Conservation (phyloP, 2,329 filamentous ascomycete species). For the Fusarium sp. region DNA sequence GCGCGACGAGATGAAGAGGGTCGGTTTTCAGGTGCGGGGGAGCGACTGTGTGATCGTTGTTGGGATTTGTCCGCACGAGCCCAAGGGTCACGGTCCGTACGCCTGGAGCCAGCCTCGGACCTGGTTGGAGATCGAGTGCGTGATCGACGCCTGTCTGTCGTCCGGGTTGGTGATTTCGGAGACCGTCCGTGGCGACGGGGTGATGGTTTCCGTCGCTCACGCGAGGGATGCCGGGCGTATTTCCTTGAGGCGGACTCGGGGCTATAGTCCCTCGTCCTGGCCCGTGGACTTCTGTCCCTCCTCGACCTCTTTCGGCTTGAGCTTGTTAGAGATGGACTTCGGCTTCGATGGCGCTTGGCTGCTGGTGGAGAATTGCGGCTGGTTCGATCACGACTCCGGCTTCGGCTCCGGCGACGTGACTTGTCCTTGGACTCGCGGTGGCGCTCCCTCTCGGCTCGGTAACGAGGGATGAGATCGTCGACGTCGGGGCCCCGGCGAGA, state of each 20-base stretch:
- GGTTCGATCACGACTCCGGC: slow-evolving; percentile 42
- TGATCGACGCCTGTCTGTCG: slow-evolving; percentile 37
- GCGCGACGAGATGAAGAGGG: slow-evolving; percentile 32
- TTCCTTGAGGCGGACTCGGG: slow-evolving; percentile 48
- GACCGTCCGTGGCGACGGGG: slow-evolving; percentile 46
- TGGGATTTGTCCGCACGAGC: slow-evolving; percentile 30
- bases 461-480: slow-evolving; percentile 53
- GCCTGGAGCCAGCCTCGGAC: slow-evolving; percentile 40
- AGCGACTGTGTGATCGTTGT: slow-evolving; percentile 40
- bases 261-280: slow-evolving; percentile 53
- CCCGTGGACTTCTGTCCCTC: slow-evolving; percentile 49
- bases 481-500: slow-evolving; percentile 44
- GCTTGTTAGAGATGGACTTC: slow-evolving; percentile 52
- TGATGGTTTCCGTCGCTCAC: slow-evolving; percentile 46
- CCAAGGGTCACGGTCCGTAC: slow-evolving; percentile 39
- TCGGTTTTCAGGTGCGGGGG: slow-evolving; percentile 33
- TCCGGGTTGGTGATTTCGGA: slow-evolving; percentile 41
- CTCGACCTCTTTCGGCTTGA: slow-evolving; percentile 55
- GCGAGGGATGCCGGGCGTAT: slow-evolving; percentile 47
- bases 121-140: slow-evolving; percentile 41
- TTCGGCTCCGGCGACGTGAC: slow-evolving; percentile 48
- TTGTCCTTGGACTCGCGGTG: slow-evolving; percentile 46
- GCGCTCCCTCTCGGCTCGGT: slow-evolving; percentile 47
- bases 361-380: slow-evolving; percentile 50
- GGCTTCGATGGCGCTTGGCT: slow-evolving; percentile 55